These are phyloP conservation scores for Colletotrichum liriopes DNA, from an alignment of 2,329 filamentous ascomycete genomes.

Conservation along the genomic window DNA sequence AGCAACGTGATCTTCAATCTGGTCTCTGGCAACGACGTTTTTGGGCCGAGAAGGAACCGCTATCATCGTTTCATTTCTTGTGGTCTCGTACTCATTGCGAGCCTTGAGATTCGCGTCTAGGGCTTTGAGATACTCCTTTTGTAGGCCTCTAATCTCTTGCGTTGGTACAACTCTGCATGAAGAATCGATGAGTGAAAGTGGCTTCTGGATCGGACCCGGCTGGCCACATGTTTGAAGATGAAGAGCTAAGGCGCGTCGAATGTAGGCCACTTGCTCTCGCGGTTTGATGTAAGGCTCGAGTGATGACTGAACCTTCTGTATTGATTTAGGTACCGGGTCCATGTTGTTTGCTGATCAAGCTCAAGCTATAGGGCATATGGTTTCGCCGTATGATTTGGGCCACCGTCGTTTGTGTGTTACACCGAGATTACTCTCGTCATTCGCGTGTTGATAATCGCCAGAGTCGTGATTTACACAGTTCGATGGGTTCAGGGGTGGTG, in stretches of 20 bases:
- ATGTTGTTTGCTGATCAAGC: constrained; percentile 30
- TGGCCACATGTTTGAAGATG: constrained; percentile 66
- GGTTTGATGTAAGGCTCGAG: constrained; percentile 70
- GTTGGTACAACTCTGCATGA: constrained; percentile 54
- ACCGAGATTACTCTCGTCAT: neutral
- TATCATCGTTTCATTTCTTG: constrained; percentile 45
- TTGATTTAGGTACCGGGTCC: constrained; percentile 52
- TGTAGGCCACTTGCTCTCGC: constrained; percentile 70
- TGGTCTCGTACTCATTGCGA: constrained; percentile 61
- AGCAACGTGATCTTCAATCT: constrained; percentile 66
- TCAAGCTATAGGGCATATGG: neutral
- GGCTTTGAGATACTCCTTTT: constrained; percentile 70
- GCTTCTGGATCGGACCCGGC: constrained; percentile 59
- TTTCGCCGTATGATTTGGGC: neutral
- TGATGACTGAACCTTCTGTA: constrained; percentile 58
- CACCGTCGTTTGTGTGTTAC: neutral
- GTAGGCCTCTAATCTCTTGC: constrained; percentile 61
- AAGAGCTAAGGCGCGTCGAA: constrained; percentile 69
- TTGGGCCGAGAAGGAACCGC: constrained; percentile 39
- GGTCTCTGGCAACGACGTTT: constrained; percentile 37
- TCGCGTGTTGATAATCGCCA: constrained; percentile 10
- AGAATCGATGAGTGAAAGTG: constrained; percentile 65
- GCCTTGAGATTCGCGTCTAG: constrained; percentile 68
- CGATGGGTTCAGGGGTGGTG: constrained; percentile 24
- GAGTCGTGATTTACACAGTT: constrained; percentile 10